Evolutionary conservation across 1,139 yeast genomes (phyloP).

Genomic region (Hyphopichia wangnamkhiaoensis): DNA sequence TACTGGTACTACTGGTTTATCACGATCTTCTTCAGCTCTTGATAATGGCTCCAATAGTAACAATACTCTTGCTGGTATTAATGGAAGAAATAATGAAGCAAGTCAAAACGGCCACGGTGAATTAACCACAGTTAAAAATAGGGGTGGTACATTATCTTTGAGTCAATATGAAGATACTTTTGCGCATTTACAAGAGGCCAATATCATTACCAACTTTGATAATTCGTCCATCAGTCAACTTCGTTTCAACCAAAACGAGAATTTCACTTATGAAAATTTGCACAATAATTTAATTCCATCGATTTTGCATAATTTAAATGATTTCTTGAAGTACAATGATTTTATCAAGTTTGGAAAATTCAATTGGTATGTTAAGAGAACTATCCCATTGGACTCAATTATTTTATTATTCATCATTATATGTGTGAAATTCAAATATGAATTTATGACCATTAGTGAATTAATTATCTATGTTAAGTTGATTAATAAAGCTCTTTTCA

Average conservation of each 20-base stretch:
- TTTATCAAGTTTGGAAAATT: conserved; percentile 50
- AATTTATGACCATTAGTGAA: conserved; percentile 37
- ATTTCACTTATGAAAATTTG: conserved; percentile 50
- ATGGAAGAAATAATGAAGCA: too few relatives aligned
- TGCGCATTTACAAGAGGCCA: conserved; percentile 40
- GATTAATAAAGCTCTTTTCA: conserved; percentile 45
- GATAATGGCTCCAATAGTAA: too few relatives aligned
- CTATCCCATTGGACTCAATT: conserved; percentile 62
- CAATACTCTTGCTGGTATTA: too few relatives aligned
- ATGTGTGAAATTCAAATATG: conserved; percentile 53
- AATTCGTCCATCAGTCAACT: conserved; percentile 38
- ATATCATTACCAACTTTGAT: conserved; percentile 37
- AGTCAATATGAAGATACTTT: conserved; percentile 45
- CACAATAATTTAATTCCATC: conserved; percentile 57
- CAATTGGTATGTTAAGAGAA: conserved; percentile 62
- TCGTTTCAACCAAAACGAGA: conserved; percentile 33
- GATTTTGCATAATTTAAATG: conserved; percentile 57
- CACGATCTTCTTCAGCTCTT: too few relatives aligned
- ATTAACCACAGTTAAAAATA: conserved; percentile 11
- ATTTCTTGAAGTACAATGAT: conserved; percentile 50
- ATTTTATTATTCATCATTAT: conserved; percentile 53
- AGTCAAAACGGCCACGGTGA: too few relatives aligned
- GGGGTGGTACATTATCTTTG: conserved; percentile 32
- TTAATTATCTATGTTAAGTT: conserved; percentile 37
- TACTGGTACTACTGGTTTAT: background rate